Percentiles rank a stretch among this genome's conserved stretches.
Conservation (phyloP, 441 rosid species). For the Pelargonium hybrid region DNA sequence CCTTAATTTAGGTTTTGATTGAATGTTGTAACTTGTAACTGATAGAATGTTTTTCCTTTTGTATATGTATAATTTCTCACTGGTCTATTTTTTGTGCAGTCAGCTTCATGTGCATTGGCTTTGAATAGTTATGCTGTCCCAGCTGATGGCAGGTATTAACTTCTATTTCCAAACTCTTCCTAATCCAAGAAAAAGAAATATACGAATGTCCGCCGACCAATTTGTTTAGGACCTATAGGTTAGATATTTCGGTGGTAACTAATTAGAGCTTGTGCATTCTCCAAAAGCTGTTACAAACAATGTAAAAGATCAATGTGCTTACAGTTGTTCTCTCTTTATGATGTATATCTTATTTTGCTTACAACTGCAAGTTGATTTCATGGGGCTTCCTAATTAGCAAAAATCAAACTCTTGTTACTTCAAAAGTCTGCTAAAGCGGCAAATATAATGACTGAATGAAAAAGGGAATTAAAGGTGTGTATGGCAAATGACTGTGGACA, state of each 20-base stretch:
- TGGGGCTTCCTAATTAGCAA: neutral
- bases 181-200: neutral
- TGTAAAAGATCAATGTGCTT: neutral
- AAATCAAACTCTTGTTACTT: neutral
- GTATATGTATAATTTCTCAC: conserved; percentile 16
- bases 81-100: conserved; percentile 48
- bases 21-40: neutral
- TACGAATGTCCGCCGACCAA: neutral
- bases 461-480: neutral
- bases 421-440: neutral
- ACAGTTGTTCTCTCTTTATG: neutral
- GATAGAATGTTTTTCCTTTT: neutral
- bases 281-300: neutral
- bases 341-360: neutral
- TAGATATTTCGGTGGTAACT: neutral
- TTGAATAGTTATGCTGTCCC: conserved; percentile 74
- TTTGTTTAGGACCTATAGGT: neutral
- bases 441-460: neutral
- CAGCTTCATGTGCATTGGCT: conserved; percentile 81
- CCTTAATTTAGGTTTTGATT: conserved; percentile 6
- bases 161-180: conserved; percentile 13
- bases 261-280: neutral
- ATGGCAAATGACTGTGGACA: neutral
- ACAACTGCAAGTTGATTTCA: neutral
- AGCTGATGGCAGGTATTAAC: conserved; percentile 62